Base-by-base conservation (phyloP, 768 basidiomycete genomes). In the Pholiota molesta region DNA sequence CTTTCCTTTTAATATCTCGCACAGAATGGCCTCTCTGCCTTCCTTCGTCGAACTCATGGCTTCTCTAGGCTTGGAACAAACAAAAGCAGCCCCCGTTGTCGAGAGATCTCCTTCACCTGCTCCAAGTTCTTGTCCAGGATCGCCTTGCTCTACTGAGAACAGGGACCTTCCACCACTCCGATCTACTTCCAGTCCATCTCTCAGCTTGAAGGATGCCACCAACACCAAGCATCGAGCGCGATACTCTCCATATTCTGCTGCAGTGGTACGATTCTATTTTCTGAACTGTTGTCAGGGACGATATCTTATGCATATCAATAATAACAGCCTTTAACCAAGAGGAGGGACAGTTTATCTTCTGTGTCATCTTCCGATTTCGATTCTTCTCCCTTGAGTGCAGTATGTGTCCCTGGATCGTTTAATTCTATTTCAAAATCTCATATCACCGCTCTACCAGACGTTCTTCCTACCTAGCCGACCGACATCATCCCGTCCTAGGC, bases 1-100 rank as follows among this genome's bases (percentile, higher is more conserved):
- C 66, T 62, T 62, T 66, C 65, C 67, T 65, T 68, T 66, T 71
- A 69, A 58, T 71, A 69, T 63, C 71, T 66, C 31, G 44, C 65
- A 62, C 56, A 69, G 69, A 35, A 91, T 89, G 88, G 79, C 88
- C 72, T 75, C 90, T 69, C 87, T 94, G 68, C 92, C 92, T 70
- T 93, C 92, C 60, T 94, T 94, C 73, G 87, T 92, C 61, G 88
- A 93, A 78, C 89, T 94, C 72, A 92, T 94, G 91, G 85, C 86
- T 64, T 85, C 92, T 62, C 80, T 94, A 67, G 92, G 90, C 65
- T 81, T 94, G 74, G 86, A 90, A 66, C 81, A 82, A 66, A 73
- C 77, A 31, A 52, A 77, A 57, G 73, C 77, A 52, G 64, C 71
- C 55, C 64, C 69, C 62, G 66, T 72, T 26, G 68, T 76, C 52